A percentile compares a stretch with the other conserved stretches of the same genome.
Evolutionary conservation across 1,284 basidiomycete genomes (phyloP).

Genomic region (Puccinia horiana): DNA sequence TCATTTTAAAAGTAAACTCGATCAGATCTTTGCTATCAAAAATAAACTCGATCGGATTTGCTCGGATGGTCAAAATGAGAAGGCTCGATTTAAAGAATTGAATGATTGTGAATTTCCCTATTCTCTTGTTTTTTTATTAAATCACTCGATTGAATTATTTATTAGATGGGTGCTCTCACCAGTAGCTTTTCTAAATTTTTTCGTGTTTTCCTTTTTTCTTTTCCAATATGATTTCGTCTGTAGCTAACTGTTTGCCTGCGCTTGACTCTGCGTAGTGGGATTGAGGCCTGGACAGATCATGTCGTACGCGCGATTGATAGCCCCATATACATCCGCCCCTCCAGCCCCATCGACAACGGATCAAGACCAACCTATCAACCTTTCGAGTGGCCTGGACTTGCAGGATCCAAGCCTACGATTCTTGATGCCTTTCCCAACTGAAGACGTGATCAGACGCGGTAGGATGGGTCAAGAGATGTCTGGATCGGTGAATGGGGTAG

Average conservation of each 20-base stretch:
- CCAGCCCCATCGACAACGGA: slow-evolving; percentile 50
- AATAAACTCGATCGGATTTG: slow-evolving; percentile 37
- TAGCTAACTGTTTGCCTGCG: too few relatives aligned
- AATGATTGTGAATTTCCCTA: slow-evolving; percentile 8
- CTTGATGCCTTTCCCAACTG: slow-evolving; percentile 56
- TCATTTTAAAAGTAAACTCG: slow-evolving; percentile 22
- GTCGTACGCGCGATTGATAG: slow-evolving; percentile 54
- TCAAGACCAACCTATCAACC: slow-evolving; percentile 42
- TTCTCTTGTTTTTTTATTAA: not conserved
- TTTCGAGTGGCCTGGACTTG: slow-evolving; percentile 51
- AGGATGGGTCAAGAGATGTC: slow-evolving; percentile 54
- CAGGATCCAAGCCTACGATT: slow-evolving; percentile 52
- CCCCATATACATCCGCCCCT: slow-evolving; percentile 56
- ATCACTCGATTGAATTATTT: not conserved
- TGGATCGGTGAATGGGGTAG: slow-evolving; percentile 13
- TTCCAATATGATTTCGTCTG: too few relatives aligned
- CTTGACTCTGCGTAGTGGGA: slow-evolving; percentile 20
- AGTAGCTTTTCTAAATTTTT: too few relatives aligned
- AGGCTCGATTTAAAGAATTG: not conserved
- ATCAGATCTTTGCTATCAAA: slow-evolving; percentile 24
- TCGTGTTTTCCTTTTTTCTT: too few relatives aligned
- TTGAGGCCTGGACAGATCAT: slow-evolving; percentile 52
- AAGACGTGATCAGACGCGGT: slow-evolving; percentile 55
- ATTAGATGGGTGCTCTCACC: not conserved
- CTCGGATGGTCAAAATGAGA: slow-evolving; percentile 41